These are phyloP conservation scores for Alternaria infectoria DNA, from an alignment of 2,329 filamentous ascomycete genomes.

Conservation along the genomic window DNA sequence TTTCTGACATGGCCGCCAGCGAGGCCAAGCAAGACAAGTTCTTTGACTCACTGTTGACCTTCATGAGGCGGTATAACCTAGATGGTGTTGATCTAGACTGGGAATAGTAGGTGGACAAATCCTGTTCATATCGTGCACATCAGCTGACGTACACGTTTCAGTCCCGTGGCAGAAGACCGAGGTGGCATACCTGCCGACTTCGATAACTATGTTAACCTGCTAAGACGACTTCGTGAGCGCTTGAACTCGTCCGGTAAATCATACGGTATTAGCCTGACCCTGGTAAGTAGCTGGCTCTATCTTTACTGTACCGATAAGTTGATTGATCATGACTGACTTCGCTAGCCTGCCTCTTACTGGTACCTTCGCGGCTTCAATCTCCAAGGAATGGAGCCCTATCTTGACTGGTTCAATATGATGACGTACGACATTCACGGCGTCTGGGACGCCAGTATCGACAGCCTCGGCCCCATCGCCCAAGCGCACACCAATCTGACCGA, in stretches of 20 bases:
- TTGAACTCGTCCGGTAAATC: background rate
- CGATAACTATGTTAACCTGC: constrained; percentile 16
- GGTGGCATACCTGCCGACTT: constrained; percentile 44
- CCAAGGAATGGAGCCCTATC: constrained; percentile 10
- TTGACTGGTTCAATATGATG: constrained; percentile 56
- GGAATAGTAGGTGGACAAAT: background rate
- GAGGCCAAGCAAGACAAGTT: constrained; percentile 35
- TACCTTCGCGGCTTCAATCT: constrained; percentile 34
- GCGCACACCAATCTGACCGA: constrained; percentile 57
- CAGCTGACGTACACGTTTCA: background rate
- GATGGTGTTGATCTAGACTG: constrained; percentile 57
- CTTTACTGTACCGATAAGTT: no score
- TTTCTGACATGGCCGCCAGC: constrained; percentile 23
- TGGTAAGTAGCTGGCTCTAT: background rate
- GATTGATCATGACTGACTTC: no score
- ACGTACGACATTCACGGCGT: constrained; percentile 54
- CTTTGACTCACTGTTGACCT: constrained; percentile 42
- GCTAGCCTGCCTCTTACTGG: constrained; percentile 23
- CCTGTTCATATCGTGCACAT: no score
- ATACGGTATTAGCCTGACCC: constrained; percentile 18
- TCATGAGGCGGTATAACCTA: constrained; percentile 51
- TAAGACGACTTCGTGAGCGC: background rate
- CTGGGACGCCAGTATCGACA: constrained; percentile 45
- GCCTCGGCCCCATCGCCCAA: constrained; percentile 31
- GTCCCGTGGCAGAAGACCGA: constrained; percentile 37